phyloP scores from a whole-genome alignment of 2,329 filamentous ascomycete genomes.

The Talaromyces sp. region DNA sequence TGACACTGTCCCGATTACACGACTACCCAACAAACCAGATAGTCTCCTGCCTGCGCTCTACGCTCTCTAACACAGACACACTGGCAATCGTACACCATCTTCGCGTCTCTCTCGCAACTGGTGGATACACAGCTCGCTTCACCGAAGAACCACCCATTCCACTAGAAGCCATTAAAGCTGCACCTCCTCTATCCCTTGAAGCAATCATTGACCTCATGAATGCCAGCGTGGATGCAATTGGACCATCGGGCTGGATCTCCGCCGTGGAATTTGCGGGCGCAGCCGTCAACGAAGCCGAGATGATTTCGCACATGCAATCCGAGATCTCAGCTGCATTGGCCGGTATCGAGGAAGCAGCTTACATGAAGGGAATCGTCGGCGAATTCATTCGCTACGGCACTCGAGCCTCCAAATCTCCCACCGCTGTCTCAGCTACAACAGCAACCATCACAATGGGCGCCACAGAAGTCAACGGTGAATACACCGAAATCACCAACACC shows the following conservation, averaged over 20 bases:
- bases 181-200: slow-evolving; percentile 36
- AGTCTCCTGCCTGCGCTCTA: slow-evolving; percentile 36
- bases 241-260: slow-evolving; percentile 47
- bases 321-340: slow-evolving; percentile 47
- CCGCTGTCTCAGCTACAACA: slow-evolving; percentile 17
- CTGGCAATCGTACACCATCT: slow-evolving; percentile 42
- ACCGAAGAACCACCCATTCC: slow-evolving; percentile 38
- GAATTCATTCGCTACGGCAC: slow-evolving; percentile 42
- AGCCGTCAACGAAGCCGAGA: slow-evolving; percentile 39
- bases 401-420: background rate
- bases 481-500: slow-evolving; percentile 31
- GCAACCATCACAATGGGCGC: slow-evolving; percentile 27
- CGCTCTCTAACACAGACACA: slow-evolving; percentile 38
- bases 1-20: slow-evolving; percentile 37
- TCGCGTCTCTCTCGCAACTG: slow-evolving; percentile 42
- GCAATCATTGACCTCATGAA: slow-evolving; percentile 42
- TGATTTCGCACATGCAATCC: slow-evolving; percentile 47
- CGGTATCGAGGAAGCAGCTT: slow-evolving; percentile 47
- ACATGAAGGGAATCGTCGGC: slow-evolving; percentile 46
- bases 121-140: slow-evolving; percentile 42
- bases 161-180: slow-evolving; percentile 33
- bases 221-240: slow-evolving; percentile 46
- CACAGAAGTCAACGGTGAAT: slow-evolving; percentile 41
- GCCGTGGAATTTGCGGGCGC: slow-evolving; percentile 33
- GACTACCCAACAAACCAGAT: slow-evolving; percentile 30